Evolutionary conservation across 139 green algal species (phyloP).

Genomic region (Chlamydomonas sp.): DNA sequence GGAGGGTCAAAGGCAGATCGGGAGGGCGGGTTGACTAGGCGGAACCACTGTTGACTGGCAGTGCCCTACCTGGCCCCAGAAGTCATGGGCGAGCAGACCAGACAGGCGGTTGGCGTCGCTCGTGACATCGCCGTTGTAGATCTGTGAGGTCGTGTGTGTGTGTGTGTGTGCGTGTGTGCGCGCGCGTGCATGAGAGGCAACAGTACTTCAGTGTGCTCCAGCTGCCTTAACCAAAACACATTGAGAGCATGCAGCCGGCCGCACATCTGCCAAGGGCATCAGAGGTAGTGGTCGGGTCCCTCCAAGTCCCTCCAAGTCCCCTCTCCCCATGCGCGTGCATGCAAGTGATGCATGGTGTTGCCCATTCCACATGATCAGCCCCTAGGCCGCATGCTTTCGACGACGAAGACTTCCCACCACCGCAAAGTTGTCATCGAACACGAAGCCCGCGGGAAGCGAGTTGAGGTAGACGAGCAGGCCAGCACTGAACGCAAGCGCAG

Average conservation of each 20-base stretch:
- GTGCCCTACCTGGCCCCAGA: slow-evolving; percentile 43
- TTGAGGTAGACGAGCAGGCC: slow-evolving; percentile 41
- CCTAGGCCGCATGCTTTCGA: no score
- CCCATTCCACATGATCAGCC: no score
- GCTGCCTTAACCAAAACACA: no score
- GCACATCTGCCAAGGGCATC: no score
- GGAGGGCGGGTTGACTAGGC: no score
- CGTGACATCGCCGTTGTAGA: slow-evolving; percentile 58
- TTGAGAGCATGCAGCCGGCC: not conserved
- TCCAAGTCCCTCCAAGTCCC: no score
- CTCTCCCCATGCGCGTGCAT: not conserved
- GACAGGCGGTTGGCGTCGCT: slow-evolving; percentile 30
- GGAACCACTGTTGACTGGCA: not conserved
- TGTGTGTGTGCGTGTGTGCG: no score
- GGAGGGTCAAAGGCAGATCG: no score
- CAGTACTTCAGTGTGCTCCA: not conserved
- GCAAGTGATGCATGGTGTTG: not conserved
- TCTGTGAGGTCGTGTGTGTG: no score
- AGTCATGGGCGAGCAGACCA: slow-evolving; percentile 53
- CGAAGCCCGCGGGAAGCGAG: slow-evolving; percentile 53
- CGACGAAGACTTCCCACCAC: slow-evolving; percentile 40
- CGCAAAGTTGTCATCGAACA: slow-evolving; percentile 70
- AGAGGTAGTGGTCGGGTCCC: no score
- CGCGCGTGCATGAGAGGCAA: not conserved
- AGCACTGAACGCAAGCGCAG: slow-evolving; percentile 1